Percentiles rank a stretch among this genome's conserved stretches.
These are phyloP conservation scores for Cicer cuneatum DNA, from an alignment of 306 rosid genomes.

Conservation along the genomic window DNA sequence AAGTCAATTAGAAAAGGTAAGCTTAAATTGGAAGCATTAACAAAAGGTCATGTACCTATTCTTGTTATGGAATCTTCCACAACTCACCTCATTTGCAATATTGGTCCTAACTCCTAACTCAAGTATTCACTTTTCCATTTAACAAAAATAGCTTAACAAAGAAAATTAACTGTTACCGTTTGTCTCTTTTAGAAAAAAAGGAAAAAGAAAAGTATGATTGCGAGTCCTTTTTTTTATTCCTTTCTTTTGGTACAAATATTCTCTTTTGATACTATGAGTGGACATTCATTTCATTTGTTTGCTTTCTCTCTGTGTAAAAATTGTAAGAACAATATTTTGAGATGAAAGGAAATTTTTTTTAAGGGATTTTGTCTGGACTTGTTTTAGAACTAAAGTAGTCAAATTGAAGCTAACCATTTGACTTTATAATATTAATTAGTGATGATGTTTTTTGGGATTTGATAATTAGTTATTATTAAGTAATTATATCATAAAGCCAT, in stretches of 20 bases:
- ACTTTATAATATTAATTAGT: neutral
- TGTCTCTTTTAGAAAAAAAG: constrained; percentile 3
- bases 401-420: constrained; percentile 13
- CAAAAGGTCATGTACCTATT: constrained; percentile 10
- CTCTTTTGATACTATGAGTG: constrained; percentile 27
- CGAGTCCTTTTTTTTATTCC: constrained; percentile 35
- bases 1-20: neutral
- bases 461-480: constrained; percentile 20
- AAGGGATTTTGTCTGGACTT: neutral
- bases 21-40: constrained; percentile 22
- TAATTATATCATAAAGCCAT: constrained; percentile 17
- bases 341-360: neutral
- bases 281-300: neutral
- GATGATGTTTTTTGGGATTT: no score
- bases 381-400: constrained; percentile 14
- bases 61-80: constrained; percentile 16
- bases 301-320: neutral
- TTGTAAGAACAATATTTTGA: neutral
- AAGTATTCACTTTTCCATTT: constrained; percentile 30
- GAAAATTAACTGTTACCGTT: neutral
- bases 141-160: neutral
- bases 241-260: constrained; percentile 48
- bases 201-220: neutral
- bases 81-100: neutral
- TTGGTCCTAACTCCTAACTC: neutral